A percentile compares a stretch with the other conserved stretches of the same genome.
Conservation (phyloP, 148 eudicot genomes). For the Arctostaphylos glauca region DNA sequence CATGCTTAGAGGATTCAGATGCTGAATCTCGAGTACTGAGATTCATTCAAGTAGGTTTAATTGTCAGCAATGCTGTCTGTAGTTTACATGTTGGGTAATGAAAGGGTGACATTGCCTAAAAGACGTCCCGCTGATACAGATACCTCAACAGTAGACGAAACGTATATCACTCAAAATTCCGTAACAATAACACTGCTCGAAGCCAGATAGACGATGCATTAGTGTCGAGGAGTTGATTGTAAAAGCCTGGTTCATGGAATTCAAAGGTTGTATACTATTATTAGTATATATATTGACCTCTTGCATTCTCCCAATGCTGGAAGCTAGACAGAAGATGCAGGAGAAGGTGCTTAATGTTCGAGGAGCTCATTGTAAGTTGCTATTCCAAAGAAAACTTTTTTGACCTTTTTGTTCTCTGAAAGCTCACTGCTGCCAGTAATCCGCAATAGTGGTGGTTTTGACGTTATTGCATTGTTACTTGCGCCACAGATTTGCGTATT, state of each 20-base stretch:
- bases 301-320: neutral
- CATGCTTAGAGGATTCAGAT: neutral
- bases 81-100: slow-evolving; percentile 11
- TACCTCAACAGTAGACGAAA: neutral
- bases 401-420: no score
- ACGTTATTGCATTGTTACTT: no score
- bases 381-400: neutral
- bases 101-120: neutral
- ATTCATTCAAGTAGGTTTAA: neutral
- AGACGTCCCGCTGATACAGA: neutral
- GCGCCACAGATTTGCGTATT: no score
- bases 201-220: neutral
- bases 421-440: no score
- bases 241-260: neutral
- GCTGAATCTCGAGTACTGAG: slow-evolving; percentile 3
- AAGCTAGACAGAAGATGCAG: neutral
- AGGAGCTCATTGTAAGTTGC: neutral
- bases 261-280: neutral
- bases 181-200: slow-evolving; percentile 3
- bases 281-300: neutral
- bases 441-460: no score
- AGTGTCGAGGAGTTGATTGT: neutral
- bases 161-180: neutral
- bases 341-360: neutral
- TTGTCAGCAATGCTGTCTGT: neutral